These are phyloP conservation scores for Scleromitrula shiraiana DNA, from an alignment of 2,329 filamentous ascomycete species.

Conservation along the genomic window DNA sequence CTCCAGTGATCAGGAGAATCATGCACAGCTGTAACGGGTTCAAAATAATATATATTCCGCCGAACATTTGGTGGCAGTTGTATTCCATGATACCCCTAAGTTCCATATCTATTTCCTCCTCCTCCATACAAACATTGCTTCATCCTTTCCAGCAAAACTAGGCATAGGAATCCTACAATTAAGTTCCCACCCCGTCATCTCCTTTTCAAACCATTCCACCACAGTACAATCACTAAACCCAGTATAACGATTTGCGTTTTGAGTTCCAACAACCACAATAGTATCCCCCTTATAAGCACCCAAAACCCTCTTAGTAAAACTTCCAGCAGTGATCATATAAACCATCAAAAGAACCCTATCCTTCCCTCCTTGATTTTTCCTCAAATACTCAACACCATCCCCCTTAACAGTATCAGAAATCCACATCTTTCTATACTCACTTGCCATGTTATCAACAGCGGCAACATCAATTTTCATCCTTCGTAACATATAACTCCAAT, in stretches of 20 bases:
- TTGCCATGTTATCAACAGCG: slow-evolving; percentile 60
- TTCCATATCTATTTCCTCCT: slow-evolving; percentile 2
- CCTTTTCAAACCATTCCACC: slow-evolving; percentile 55
- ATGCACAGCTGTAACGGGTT: too few species aligned
- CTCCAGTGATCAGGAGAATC: too few species aligned
- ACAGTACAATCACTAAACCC: slow-evolving; percentile 56
- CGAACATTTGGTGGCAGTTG: too few species aligned
- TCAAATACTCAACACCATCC: slow-evolving; percentile 54
- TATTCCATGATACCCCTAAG: background rate
- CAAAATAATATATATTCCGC: too few species aligned
- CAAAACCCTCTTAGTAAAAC: slow-evolving; percentile 57
- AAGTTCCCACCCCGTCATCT: slow-evolving; percentile 50
- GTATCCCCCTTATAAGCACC: slow-evolving; percentile 54
- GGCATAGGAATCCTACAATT: slow-evolving; percentile 59
- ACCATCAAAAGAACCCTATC: slow-evolving; percentile 59
- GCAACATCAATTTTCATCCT: slow-evolving; percentile 45
- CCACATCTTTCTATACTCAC: slow-evolving; percentile 62
- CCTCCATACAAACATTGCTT: slow-evolving; percentile 57
- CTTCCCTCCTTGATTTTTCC: slow-evolving; percentile 39
- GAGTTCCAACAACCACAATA: slow-evolving; percentile 65
- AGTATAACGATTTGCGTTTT: slow-evolving; percentile 68
- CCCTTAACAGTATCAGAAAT: slow-evolving; percentile 54
- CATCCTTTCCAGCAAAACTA: slow-evolving; percentile 70
- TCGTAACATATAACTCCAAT: slow-evolving; percentile 67
- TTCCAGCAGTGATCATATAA: slow-evolving; percentile 59